Evolutionary conservation across 176 grass and related monocot genomes (phyloP), one percentile per base, ranked within the genome.

Genomic region (Oryza australiensis): DNA sequence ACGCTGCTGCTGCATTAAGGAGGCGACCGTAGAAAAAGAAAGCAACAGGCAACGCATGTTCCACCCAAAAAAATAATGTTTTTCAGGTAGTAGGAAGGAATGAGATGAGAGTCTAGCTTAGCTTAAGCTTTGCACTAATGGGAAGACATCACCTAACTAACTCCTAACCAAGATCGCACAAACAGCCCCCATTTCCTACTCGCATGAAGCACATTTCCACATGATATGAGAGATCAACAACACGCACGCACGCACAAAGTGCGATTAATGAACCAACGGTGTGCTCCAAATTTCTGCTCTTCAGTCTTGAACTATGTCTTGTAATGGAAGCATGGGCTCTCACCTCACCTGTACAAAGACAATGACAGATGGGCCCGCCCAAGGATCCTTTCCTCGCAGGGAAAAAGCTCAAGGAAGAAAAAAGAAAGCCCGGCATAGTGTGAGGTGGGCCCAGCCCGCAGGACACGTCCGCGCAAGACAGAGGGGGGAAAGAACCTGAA

Each of bases 41-140:
- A 88, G 74, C 82, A 87, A 75, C 74, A 59, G 3, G 48, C 12
- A 42, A 32, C 18, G 73, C 82, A 71, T 70, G 82, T 76, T 76
- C 40, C 84, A 42, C 35, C 8, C 1, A 37, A 18, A 26, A 53
- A 45, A 43, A 27, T 15, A 6, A 9, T 15, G 6, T 15, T 18
- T 27, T 57, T 66, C 79, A 82, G 29, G 32, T 71, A 49, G 49
- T 12, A 34, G 71, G 71, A 73, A 30, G 71, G 75, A 73, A 55
- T 57, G 64, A 62, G 73, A 62, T 30, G 14, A 59, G 7, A 41
- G 42, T 43, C 22, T 24, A 26, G 79, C 13, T n/a, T 55, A 60
- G 55, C 22, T 60, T 60, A 60, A 60, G 22, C 55, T 60, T 51
- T 0, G 22, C 55, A 7, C 57, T 26, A 66, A 23, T 28, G 34